These are phyloP conservation scores for Colletotrichum brevisporum DNA, from an alignment of 2,329 filamentous ascomycete genomes.

Conservation along the genomic window DNA sequence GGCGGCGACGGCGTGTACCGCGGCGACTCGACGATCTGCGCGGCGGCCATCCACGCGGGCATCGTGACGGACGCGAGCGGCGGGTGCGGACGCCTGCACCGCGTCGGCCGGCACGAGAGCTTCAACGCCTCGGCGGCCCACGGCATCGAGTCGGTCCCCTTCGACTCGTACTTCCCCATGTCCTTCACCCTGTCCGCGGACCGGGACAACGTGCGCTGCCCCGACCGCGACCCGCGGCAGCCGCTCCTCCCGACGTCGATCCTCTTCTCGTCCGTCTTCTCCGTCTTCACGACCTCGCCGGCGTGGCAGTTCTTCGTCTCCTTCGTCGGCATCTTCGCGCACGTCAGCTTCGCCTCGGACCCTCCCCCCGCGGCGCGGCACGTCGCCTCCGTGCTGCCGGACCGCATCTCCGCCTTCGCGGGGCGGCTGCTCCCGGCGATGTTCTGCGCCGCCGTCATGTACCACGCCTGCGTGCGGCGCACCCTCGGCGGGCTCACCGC, in stretches of 20 bases:
- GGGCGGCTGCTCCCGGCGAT: slow-evolving; percentile 88
- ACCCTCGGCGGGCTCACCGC: slow-evolving; percentile 80
- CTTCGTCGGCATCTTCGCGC: slow-evolving; percentile 88
- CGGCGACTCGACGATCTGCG: slow-evolving; percentile 90
- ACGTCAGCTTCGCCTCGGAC: slow-evolving; percentile 91
- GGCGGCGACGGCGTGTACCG: slow-evolving; percentile 84
- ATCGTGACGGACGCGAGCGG: slow-evolving; percentile 79
- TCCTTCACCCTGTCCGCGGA: slow-evolving; percentile 82
- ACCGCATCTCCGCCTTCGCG: slow-evolving; percentile 31
- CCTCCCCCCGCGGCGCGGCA: slow-evolving; percentile 72
- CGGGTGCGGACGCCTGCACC: slow-evolving; percentile 84
- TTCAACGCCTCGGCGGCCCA: slow-evolving; percentile 76
- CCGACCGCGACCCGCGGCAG: slow-evolving; percentile 86
- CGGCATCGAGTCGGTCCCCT: slow-evolving; percentile 82
- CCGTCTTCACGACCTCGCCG: slow-evolving; percentile 85
- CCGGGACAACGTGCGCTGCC: slow-evolving; percentile 66
- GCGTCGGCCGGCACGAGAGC: slow-evolving; percentile 76
- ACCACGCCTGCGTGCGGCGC: slow-evolving; percentile 82
- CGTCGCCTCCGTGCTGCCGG: slow-evolving; percentile 77
- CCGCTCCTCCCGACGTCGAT: slow-evolving; percentile 86
- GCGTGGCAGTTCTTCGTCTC: slow-evolving; percentile 86
- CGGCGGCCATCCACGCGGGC: slow-evolving; percentile 86
- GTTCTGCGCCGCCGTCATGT: slow-evolving; percentile 90
- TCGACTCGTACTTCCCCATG: slow-evolving; percentile 91
- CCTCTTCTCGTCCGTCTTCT: slow-evolving; percentile 81